Conservation (phyloP, 352 stramenopile genomes). For the Phytophthora niederhauseri region DNA sequence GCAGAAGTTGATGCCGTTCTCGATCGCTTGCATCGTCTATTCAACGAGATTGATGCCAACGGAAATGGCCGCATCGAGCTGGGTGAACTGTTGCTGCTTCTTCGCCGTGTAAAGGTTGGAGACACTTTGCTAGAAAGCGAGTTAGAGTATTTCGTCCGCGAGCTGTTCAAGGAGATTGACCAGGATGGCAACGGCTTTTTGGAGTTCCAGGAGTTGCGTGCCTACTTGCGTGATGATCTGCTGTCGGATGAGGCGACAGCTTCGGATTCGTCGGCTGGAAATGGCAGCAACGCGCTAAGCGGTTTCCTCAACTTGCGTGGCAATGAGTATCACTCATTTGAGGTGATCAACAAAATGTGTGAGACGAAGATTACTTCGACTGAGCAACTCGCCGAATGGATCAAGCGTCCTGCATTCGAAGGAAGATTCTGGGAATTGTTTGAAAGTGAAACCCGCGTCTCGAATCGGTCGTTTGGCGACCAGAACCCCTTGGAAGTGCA, state of each 20-base stretch:
- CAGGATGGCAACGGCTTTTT: slow-evolving; percentile 91
- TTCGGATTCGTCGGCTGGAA: slow-evolving; percentile 18
- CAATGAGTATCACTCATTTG: slow-evolving; percentile 68
- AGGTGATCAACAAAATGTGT: slow-evolving; percentile 65
- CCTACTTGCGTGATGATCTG: slow-evolving; percentile 65
- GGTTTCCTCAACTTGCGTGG: slow-evolving; percentile 71
- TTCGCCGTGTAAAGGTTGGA: slow-evolving; percentile 70
- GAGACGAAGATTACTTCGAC: slow-evolving; percentile 58
- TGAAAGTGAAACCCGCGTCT: slow-evolving; percentile 54
- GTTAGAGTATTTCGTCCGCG: slow-evolving; percentile 65
- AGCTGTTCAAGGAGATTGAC: slow-evolving; percentile 92
- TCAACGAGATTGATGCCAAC: slow-evolving; percentile 78
- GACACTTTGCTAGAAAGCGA: slow-evolving; percentile 69
- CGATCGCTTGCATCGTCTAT: slow-evolving; percentile 59
- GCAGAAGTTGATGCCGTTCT: slow-evolving; percentile 61
- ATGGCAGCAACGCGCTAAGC: slow-evolving; percentile 53
- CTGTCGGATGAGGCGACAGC: slow-evolving; percentile 35
- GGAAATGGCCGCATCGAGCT: slow-evolving; percentile 69
- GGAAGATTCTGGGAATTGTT: slow-evolving; percentile 71
- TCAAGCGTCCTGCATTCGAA: slow-evolving; percentile 50
- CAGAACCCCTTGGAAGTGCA: slow-evolving; percentile 66
- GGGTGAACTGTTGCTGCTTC: slow-evolving; percentile 61
- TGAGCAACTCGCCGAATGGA: slow-evolving; percentile 54
- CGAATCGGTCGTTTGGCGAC: slow-evolving; percentile 42
- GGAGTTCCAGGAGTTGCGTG: slow-evolving; percentile 96